Percentiles rank a stretch among this genome's conserved stretches.
Evolutionary conservation across 2,329 filamentous ascomycete genomes (phyloP).

Genomic region (Aspergillus pseudotamarii): DNA sequence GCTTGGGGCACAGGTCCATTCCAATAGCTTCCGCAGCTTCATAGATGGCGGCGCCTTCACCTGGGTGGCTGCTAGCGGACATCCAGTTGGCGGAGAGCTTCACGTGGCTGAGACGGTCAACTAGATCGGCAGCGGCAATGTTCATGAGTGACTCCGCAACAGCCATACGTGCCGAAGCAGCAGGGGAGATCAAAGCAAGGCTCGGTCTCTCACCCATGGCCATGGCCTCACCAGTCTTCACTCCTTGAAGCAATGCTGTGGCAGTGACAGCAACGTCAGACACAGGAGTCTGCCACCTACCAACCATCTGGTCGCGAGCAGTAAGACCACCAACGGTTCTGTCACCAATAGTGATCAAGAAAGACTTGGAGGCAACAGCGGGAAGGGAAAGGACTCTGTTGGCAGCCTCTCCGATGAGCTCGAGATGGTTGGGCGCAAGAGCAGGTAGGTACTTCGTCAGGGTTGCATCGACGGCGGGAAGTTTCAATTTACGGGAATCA

Average conservation of each 20-base stretch:
- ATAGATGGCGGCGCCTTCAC: constrained; percentile 89
- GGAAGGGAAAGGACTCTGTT: constrained; percentile 82
- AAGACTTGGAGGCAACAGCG: constrained; percentile 93
- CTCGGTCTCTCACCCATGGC: constrained; percentile 92
- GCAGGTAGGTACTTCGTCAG: constrained; percentile 69
- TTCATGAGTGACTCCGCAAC: constrained; percentile 94
- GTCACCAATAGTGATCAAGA: constrained; percentile 95
- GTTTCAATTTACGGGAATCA: constrained; percentile 65
- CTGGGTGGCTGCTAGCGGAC: constrained; percentile 91
- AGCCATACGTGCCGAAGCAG: constrained; percentile 92
- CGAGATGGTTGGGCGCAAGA: constrained; percentile 45
- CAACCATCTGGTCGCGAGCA: constrained; percentile 91
- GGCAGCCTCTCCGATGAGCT: constrained; percentile 68
- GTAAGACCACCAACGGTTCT: constrained; percentile 88
- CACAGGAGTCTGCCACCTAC: constrained; percentile 92
- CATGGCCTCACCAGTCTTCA: constrained; percentile 91
- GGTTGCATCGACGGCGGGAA: constrained; percentile 74
- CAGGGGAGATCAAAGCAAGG: constrained; percentile 84
- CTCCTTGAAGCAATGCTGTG: constrained; percentile 72
- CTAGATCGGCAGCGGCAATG: constrained; percentile 76
- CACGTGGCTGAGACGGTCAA: constrained; percentile 74
- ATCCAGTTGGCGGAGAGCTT: constrained; percentile 98
- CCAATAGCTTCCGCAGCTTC: constrained; percentile 93
- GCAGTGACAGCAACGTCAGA: constrained; percentile 92
- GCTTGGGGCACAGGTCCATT: constrained; percentile 83